These are phyloP conservation scores for Metschnikowia vanudenii DNA, from an alignment of 805 yeast species.

Conservation along the genomic window DNA sequence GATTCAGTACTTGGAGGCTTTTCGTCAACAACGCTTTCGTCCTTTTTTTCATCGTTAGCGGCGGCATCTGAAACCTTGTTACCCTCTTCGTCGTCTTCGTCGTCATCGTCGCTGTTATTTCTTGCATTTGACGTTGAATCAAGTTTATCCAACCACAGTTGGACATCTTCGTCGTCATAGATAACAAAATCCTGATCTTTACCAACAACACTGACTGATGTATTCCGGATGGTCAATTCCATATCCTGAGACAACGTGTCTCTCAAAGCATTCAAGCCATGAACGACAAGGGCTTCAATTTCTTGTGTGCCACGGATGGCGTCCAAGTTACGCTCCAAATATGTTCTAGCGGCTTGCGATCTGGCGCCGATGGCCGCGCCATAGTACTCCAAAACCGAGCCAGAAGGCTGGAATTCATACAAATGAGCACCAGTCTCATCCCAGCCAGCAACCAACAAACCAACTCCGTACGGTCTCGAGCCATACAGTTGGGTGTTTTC, in stretches of 20 bases:
- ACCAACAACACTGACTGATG: conserved; percentile 93
- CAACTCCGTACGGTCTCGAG: conserved; percentile 97
- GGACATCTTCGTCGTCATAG: conserved; percentile 85
- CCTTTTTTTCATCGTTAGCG: conserved; percentile 3
- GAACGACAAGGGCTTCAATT: conserved; percentile 74
- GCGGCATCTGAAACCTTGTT: conserved; percentile 11
- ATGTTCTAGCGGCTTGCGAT: conserved; percentile 97
- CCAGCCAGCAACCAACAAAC: conserved; percentile 82
- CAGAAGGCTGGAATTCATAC: conserved; percentile 94
- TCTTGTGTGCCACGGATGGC: conserved; percentile 56
- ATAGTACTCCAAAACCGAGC: conserved; percentile 83
- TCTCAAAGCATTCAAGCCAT: conserved; percentile 86
- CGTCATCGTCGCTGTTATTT: conserved; percentile 42
- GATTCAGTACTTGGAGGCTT: conserved; percentile 14
- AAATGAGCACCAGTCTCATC: conserved; percentile 95
- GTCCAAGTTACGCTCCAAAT: conserved; percentile 82
- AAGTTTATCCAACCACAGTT: conserved; percentile 74
- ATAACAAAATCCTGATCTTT: conserved; percentile 68
- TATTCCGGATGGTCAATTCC: conserved; percentile 78
- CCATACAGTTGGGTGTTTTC: conserved; percentile 95
- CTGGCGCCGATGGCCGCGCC: conserved; percentile 98
- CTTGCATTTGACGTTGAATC: conserved; percentile 64
- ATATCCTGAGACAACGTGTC: conserved; percentile 94
- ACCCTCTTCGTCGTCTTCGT: conserved; percentile 25
- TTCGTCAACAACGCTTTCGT: conserved; percentile 8